Evolutionary conservation across 306 rosid species (phyloP), one percentile per base, ranked within the genome.

Genomic region (Vigna mungo): DNA sequence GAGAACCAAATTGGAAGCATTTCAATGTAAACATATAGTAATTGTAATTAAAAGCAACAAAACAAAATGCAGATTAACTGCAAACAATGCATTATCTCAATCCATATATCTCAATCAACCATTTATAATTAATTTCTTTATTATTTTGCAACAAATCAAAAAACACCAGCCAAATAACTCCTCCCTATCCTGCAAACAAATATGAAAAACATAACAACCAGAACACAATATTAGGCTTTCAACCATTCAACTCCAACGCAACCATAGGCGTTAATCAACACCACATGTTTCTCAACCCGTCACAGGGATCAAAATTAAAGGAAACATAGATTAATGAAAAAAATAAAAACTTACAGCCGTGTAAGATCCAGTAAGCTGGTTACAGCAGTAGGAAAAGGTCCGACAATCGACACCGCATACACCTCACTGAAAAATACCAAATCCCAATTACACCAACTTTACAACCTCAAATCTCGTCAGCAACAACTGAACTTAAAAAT

Each of bases 351-450:
- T 88, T 87, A 93, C 99, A 96, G 94, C 68, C 96, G 82, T 54
- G 98, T 91, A 80, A 96, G 99, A 91, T 96, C 99, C 94, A 96
- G 76, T 52, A 96, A 91, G 84, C 93, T 96, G 18, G 99, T 96
- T 0, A 96, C 99, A 32, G 99, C 99, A 71, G 99, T 92, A 30
- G 99, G 99, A 75, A 96, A 96, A 83, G 99, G 99, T 4, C 99
- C 99, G 8, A 96, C 99, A 68, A 96, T 96, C 3, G 99, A 96
- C 46, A 94, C 98, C 0, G 98, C 99, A 85, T 96, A 96, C 32
- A 96, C 99, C 88, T 96, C 98, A 62, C 99, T 96, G 87, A 73
- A 85, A 82, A 74, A 4, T 32, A 62, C 68, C 69, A 80, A 68
- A 61, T 25, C 59, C 7, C 16, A 54, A 37, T 77, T 48, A 72